These are phyloP conservation scores for Melaleuca alternifolia DNA, from an alignment of 345 rosid genomes.

Conservation along the genomic window DNA sequence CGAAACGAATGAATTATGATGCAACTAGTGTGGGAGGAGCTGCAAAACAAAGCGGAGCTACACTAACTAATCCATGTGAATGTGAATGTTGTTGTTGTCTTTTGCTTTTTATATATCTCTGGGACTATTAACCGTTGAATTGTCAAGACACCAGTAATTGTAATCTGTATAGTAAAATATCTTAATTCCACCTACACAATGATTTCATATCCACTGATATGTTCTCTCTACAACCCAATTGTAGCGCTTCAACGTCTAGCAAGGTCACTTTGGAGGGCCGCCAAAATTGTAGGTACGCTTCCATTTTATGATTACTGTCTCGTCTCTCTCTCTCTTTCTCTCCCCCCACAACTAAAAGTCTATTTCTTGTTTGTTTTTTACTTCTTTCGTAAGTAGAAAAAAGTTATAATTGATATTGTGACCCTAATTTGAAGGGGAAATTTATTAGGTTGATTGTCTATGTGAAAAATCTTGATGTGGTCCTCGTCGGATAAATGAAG, in stretches of 20 bases:
- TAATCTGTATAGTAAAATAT: background rate
- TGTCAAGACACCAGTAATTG: background rate
- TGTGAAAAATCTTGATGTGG: background rate
- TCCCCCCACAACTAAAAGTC: background rate
- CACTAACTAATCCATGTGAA: background rate
- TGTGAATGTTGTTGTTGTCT: background rate
- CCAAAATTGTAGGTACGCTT: background rate
- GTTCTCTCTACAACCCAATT: background rate
- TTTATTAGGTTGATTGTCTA: background rate
- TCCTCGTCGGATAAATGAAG: background rate
- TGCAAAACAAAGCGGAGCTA: too few relatives aligned
- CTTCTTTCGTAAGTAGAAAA: background rate
- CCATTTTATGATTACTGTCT: background rate
- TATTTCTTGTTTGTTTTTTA: background rate
- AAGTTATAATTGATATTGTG: too few relatives aligned
- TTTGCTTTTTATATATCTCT: too few relatives aligned
- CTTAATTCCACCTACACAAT: background rate
- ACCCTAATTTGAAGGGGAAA: background rate
- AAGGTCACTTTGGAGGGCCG: background rate
- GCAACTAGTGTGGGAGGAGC: too few relatives aligned
- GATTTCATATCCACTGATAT: too few relatives aligned
- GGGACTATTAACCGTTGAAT: too few relatives aligned
- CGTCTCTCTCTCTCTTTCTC: too few relatives aligned
- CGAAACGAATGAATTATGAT: too few relatives aligned
- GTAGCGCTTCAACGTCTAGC: background rate